Percentiles rank a stretch among this genome's conserved stretches.
Conservation (phyloP, 345 rosid species). For the Eutrema yunnanense region DNA sequence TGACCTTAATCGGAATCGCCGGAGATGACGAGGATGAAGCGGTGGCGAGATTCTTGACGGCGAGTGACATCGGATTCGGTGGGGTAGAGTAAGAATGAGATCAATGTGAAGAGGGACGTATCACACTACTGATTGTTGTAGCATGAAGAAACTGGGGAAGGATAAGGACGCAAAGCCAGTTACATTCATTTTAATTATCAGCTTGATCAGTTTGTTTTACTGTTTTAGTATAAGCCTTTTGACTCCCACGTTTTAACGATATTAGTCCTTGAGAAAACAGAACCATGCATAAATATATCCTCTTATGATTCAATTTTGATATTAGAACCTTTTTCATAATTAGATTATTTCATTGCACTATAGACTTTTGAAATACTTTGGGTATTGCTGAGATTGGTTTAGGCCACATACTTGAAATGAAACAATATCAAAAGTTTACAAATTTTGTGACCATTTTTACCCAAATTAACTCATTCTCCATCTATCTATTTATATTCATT, state of each 20-base stretch:
- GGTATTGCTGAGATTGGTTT: neutral
- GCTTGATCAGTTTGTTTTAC: neutral
- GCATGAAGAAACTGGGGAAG: constrained; percentile 6
- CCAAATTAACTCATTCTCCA: neutral
- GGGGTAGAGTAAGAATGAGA: neutral
- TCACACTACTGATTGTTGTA: constrained; percentile 1
- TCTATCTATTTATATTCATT: neutral
- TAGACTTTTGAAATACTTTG: neutral
- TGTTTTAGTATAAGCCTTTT: neutral
- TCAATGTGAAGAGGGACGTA: constrained; percentile 19
- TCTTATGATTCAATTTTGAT: neutral
- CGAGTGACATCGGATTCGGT: constrained; percentile 6
- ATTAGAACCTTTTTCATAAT: neutral
- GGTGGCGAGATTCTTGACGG: constrained; percentile 27
- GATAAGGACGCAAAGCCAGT: constrained; percentile 9
- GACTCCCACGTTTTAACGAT: constrained; percentile 2
- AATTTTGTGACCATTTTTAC: neutral
- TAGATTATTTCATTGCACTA: neutral
- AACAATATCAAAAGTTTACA: neutral
- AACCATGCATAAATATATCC: neutral
- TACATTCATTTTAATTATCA: constrained; percentile 8
- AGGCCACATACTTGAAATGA: neutral
- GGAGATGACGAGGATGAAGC: constrained; percentile 22
- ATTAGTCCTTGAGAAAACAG: neutral
- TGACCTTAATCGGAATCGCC: constrained; percentile 45